These are phyloP conservation scores for Exophiala viscosa DNA, from an alignment of 2,329 filamentous ascomycete species.

Conservation along the genomic window DNA sequence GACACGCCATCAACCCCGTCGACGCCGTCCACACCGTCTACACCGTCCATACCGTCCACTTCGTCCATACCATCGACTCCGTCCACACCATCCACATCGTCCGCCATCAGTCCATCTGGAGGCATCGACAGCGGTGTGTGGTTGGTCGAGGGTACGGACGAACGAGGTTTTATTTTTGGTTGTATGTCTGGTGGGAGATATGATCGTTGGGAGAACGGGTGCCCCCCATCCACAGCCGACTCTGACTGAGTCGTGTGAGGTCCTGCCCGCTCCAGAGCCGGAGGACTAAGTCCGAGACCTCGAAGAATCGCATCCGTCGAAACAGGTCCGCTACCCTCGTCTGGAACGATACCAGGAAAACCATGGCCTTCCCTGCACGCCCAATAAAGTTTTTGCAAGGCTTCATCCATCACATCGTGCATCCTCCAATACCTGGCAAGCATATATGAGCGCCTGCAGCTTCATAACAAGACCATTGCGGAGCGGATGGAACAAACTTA, in stretches of 20 bases:
- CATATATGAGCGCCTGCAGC: neutral
- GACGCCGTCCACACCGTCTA: neutral
- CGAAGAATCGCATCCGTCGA: conserved; percentile 23
- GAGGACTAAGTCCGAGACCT: conserved; percentile 18
- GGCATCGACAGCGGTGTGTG: conserved; percentile 1
- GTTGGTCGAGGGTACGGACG: conserved; percentile 1
- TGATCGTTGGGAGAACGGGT: neutral
- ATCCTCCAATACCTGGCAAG: conserved; percentile 19
- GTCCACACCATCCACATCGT: neutral
- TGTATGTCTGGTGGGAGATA: conserved; percentile 19
- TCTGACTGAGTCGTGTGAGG: conserved; percentile 7
- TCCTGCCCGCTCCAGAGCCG: conserved; percentile 8
- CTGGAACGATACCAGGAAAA: conserved; percentile 20
- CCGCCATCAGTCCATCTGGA: neutral
- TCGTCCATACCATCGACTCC: neutral
- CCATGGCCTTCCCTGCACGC: conserved; percentile 19
- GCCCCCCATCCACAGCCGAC: conserved; percentile 1
- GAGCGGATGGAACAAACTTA: conserved; percentile 2
- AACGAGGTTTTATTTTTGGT: neutral
- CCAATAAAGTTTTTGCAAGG: conserved; percentile 23
- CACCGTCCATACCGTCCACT: neutral
- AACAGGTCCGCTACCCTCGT: conserved; percentile 19
- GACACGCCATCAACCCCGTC: neutral
- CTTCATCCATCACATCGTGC: conserved; percentile 22
- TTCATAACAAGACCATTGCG: neutral